A percentile compares a stretch with the other conserved stretches of the same genome.
Conservation (phyloP, 2,329 filamentous ascomycete species). For the Aspergillus brasiliensis region DNA sequence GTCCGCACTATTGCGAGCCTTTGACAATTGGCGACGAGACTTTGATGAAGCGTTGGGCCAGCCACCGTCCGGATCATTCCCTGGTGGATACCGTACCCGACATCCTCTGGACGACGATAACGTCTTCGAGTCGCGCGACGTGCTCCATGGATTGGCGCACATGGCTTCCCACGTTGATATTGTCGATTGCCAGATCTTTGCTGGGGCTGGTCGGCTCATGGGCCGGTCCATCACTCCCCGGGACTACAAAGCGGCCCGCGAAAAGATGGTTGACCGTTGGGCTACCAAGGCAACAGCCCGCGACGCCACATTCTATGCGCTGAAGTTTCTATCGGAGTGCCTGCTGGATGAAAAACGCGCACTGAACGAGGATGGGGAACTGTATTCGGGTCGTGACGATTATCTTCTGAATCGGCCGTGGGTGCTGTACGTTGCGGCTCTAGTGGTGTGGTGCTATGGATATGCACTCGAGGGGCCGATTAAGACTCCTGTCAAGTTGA, state of each 20-base stretch:
- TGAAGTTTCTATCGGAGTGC: constrained; percentile 78
- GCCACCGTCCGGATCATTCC: constrained; percentile 31
- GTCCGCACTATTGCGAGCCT: constrained; percentile 78
- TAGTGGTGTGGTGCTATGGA: constrained; percentile 95
- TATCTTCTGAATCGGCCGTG: constrained; percentile 88
- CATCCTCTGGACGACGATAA: constrained; percentile 61
- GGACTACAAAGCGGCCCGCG: constrained; percentile 76
- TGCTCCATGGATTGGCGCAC: constrained; percentile 89
- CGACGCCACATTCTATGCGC: constrained; percentile 88
- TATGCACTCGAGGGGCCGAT: constrained; percentile 85
- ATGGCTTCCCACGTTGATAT: constrained; percentile 98
- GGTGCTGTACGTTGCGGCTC: constrained; percentile 89
- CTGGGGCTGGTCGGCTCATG: constrained; percentile 79
- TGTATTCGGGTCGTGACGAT: constrained; percentile 83
- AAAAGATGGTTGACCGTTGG: constrained; percentile 86
- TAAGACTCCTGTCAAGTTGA: constrained; percentile 52
- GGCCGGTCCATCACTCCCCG: constrained; percentile 80
- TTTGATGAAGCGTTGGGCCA: constrained; percentile 81
- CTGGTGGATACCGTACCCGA: constrained; percentile 23
- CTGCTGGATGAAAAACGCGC: constrained; percentile 63
- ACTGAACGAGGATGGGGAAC: constrained; percentile 31
- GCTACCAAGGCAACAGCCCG: constrained; percentile 84
- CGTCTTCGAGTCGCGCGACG: constrained; percentile 84
- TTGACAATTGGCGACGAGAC: constrained; percentile 90
- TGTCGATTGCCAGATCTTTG: constrained; percentile 96